phyloP scores from a whole-genome alignment of 139 green algal genomes.

The Tetraselmis chui region DNA sequence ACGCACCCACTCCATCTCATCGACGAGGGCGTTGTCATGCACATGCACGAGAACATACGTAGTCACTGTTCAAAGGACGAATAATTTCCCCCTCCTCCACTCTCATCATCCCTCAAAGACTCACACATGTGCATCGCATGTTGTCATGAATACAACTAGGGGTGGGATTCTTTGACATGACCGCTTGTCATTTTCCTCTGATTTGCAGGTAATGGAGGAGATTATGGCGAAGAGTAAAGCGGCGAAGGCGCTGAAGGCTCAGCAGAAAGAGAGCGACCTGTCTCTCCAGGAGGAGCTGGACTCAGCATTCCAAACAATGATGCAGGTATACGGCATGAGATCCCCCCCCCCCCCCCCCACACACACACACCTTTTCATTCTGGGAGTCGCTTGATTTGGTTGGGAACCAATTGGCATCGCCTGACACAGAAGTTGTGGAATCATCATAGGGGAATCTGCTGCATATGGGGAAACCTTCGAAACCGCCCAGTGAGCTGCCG shows the following conservation, averaged over 20 bases:
- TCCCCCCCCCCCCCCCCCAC: too few species aligned
- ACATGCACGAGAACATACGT: too few species aligned
- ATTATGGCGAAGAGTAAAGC: slow-evolving; percentile 92
- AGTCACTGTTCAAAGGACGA: too few species aligned
- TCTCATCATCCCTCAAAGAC: too few species aligned
- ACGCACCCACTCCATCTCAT: too few species aligned
- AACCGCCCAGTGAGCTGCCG: background rate
- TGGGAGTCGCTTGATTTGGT: background rate
- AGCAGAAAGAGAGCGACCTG: slow-evolving; percentile 84
- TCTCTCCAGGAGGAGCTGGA: slow-evolving; percentile 69
- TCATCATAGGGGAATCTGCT: background rate
- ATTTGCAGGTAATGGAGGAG: slow-evolving; percentile 92
- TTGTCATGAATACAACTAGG: too few species aligned
- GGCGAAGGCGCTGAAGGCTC: slow-evolving; percentile 57
- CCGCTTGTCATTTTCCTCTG: background rate
- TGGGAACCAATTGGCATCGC: background rate
- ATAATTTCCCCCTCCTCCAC: too few species aligned
- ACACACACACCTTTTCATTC: too few species aligned
- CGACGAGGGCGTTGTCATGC: too few species aligned
- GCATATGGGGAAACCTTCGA: background rate
- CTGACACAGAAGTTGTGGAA: background rate
- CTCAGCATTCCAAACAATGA: slow-evolving; percentile 49
- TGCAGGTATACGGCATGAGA: too few species aligned
- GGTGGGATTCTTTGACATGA: too few species aligned
- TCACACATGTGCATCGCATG: too few species aligned